Base-by-base conservation (phyloP, 2,329 filamentous ascomycete species). In the Venturia aucupariae region DNA sequence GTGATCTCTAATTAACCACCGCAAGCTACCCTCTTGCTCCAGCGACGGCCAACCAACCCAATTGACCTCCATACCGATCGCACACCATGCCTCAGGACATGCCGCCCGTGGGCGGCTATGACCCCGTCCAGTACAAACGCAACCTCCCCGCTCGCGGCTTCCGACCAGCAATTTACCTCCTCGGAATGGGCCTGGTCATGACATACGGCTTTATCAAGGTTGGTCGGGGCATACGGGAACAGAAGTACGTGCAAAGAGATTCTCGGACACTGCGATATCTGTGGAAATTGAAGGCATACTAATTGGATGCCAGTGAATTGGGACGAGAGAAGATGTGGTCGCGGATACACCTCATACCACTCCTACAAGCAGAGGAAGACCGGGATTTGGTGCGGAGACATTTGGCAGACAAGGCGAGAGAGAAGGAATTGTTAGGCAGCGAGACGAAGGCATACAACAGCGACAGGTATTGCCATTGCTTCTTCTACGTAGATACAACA, bases 311-410 rank as follows among this genome's bases (percentile, higher is more conserved):
- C 72, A 97, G 92, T 74, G 94, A 99, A 79, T 87, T 96, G 70
- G 90, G 87, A 68, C 90, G 94, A 71, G 94, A 99, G 75, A 99
- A 97, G 83, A 94, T 96, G 86, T 99, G 94, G 94, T 86, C 90
- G 67, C 89, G 94, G 74, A 96, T 99, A 78, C 86, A 97, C 79
- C 83, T 99, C 68, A 94, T 93, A 73, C 94, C 94, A 65, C 80
- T 96, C 68, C 86, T 99, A 68, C 93, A 97, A 76, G 94, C 94
- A 65, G 94, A 99, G 75, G 92, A 96, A 77, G 94, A 99, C 80
- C 88, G 94, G 67, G 94, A 99, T 79, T 88, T 93, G 75, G 92
- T 96, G 68, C 85, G 94, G 69, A 84, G 93, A 73, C 85, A 93
- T 77, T 84, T 88, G 69, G 94, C 94, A 65, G 90, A 96, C 77